phyloP scores from a whole-genome alignment of 345 rosid genomes.

The Theobroma cacao region DNA sequence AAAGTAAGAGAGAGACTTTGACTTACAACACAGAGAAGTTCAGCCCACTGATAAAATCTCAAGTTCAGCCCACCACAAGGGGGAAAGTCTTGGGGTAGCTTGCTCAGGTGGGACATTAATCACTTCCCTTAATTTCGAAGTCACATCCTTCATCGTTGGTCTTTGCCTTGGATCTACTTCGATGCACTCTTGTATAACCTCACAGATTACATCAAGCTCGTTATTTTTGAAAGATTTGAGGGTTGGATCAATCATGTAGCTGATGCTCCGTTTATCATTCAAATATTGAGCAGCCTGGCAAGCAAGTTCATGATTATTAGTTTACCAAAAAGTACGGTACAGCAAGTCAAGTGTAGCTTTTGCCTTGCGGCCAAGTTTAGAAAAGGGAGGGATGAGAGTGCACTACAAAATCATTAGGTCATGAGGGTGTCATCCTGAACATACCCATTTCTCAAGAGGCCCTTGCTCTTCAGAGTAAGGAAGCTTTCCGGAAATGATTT shows the following conservation, averaged over 20 bases:
- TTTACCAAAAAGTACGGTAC: neutral
- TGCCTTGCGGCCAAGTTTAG: neutral
- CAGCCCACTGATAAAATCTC: constrained; percentile 83
- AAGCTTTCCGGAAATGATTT: constrained; percentile 84
- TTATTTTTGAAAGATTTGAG: constrained; percentile 62
- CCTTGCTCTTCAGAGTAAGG: constrained; percentile 65
- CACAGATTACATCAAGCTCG: constrained; percentile 66
- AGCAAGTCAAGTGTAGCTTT: neutral
- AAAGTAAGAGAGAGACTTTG: constrained; percentile 21
- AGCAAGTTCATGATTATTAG: constrained; percentile 12
- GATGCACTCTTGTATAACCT: constrained; percentile 58
- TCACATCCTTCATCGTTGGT: constrained; percentile 65
- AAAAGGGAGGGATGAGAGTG: neutral
- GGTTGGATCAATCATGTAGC: constrained; percentile 61
- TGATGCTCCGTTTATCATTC: constrained; percentile 39
- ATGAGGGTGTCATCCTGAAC: neutral
- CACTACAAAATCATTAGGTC: neutral
- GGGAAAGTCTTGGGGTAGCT: constrained; percentile 92
- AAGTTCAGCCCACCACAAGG: constrained; percentile 99
- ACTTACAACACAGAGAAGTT: constrained; percentile 19
- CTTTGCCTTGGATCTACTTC: constrained; percentile 49
- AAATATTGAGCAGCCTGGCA: constrained; percentile 66
- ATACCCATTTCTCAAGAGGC: constrained; percentile 72
- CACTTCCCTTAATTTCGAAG: constrained; percentile 55
- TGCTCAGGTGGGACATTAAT: constrained; percentile 73